Conservation (phyloP, 2,329 filamentous ascomycete genomes). For the Endothia cerciana region DNA sequence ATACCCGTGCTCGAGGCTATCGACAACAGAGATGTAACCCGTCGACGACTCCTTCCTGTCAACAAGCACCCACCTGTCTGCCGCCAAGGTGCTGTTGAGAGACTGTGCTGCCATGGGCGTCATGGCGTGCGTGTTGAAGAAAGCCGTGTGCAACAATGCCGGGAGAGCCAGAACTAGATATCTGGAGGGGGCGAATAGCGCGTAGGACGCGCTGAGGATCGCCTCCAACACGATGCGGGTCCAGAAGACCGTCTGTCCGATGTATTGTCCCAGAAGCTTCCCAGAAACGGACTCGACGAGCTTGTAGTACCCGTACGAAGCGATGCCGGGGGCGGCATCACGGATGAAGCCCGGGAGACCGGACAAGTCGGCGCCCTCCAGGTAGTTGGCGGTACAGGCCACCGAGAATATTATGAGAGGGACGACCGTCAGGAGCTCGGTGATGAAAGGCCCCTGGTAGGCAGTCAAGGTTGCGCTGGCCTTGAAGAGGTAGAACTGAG, state of each 20-base stretch:
- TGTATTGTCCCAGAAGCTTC: conserved; percentile 48
- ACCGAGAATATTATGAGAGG: conserved; percentile 69
- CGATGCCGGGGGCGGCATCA: conserved; percentile 67
- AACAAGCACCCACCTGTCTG: conserved; percentile 73
- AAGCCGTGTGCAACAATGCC: conserved; percentile 70
- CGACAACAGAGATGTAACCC: conserved; percentile 89
- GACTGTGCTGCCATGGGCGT: conserved; percentile 61
- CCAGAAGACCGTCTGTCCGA: conserved; percentile 66
- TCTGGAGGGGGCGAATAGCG: conserved; percentile 69
- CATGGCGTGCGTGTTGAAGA: conserved; percentile 75
- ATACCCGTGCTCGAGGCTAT: conserved; percentile 72
- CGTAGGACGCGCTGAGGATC: conserved; percentile 66
- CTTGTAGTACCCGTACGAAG: conserved; percentile 68
- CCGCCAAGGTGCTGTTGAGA: conserved; percentile 68
- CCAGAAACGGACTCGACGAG: conserved; percentile 48
- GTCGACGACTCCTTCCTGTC: conserved; percentile 86
- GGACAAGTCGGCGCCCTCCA: conserved; percentile 65
- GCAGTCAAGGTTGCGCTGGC: conserved; percentile 70
- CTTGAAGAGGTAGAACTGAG: conserved; percentile 73
- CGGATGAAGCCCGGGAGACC: conserved; percentile 59
- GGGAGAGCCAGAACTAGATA: conserved; percentile 70
- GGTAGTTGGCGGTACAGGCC: conserved; percentile 63
- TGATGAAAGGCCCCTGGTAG: conserved; percentile 73
- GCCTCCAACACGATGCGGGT: conserved; percentile 76
- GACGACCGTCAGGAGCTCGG: conserved; percentile 73